Evolutionary conservation across 1,139 yeast species (phyloP).

Genomic region (Scheffersomyces illinoinensis): DNA sequence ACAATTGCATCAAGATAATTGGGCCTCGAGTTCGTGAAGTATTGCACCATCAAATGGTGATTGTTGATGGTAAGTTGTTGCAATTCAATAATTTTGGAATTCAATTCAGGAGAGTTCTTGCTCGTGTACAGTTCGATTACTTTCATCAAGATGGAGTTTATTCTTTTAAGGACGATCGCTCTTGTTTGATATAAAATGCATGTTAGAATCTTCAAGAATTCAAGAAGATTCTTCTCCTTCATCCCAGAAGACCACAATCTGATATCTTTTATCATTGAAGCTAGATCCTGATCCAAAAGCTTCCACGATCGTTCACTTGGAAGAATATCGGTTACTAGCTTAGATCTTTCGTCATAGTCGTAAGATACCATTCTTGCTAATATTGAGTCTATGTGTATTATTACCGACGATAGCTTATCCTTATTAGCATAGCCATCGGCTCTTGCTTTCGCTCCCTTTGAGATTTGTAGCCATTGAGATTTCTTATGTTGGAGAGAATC

Average conservation of each 20-base stretch:
- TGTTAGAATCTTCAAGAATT: conserved; percentile 25
- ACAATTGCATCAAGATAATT: conserved; percentile 28
- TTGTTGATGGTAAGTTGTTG: conserved; percentile 30
- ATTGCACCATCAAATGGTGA: conserved; percentile 20
- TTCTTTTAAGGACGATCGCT: conserved; percentile 30
- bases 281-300: conserved; percentile 26
- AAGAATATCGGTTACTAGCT: conserved; percentile 21
- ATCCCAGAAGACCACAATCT: conserved; percentile 12
- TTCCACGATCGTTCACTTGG: conserved; percentile 42
- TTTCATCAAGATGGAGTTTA: conserved; percentile 26
- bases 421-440: conserved; percentile 20
- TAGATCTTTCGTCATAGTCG: conserved; percentile 38
- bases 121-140: conserved; percentile 25
- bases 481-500: conserved; percentile 19
- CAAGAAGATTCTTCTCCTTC: conserved; percentile 20
- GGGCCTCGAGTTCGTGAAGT: conserved; percentile 28
- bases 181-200: conserved; percentile 32
- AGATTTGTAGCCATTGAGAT: conserved; percentile 30
- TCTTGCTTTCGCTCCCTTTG: conserved; percentile 26
- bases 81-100: conserved; percentile 27
- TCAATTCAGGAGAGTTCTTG: conserved; percentile 19
- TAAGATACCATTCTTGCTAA: conserved; percentile 30
- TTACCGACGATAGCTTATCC: conserved; percentile 23
- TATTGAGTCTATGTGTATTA: conserved; percentile 35
- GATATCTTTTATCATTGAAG: conserved; percentile 22